A percentile compares a stretch with the other conserved stretches of the same genome.
These are phyloP conservation scores for Pythium biforme DNA, from an alignment of 352 stramenopile species.

Conservation along the genomic window DNA sequence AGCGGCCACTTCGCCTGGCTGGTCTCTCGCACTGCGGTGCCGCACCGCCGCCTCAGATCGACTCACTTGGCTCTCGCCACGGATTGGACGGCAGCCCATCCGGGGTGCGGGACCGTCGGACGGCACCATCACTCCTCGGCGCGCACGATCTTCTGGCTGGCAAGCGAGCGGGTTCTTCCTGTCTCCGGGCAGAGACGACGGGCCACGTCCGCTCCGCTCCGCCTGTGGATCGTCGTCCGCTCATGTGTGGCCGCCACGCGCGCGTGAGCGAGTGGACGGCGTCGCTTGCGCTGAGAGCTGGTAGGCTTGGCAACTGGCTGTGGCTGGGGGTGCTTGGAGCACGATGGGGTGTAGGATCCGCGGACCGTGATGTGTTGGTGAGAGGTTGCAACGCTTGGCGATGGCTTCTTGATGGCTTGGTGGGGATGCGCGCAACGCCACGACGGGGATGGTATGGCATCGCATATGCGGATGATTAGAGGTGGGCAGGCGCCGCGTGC, in stretches of 20 bases:
- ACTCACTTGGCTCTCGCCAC: background rate
- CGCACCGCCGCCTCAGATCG: background rate
- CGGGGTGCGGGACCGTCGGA: background rate
- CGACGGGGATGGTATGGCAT: background rate
- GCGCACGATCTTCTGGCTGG: conserved; percentile 6
- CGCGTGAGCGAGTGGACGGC: conserved; percentile 4
- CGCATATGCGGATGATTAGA: background rate
- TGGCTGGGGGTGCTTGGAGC: too few relatives aligned
- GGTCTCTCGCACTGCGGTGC: conserved; percentile 26
- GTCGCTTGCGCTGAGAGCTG: conserved; percentile 13
- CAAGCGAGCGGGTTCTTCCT: background rate
- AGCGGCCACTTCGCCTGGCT: conserved; percentile 3
- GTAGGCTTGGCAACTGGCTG: too few relatives aligned
- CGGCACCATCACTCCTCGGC: background rate
- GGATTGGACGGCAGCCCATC: conserved; percentile 8
- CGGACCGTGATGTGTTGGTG: background rate
- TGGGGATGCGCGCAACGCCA: background rate
- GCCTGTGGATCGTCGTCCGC: conserved; percentile 9
- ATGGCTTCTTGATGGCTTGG: background rate
- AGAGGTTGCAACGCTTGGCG: background rate
- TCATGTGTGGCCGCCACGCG: background rate
- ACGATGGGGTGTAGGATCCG: background rate
- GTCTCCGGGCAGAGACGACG: too few relatives aligned
- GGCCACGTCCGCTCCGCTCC: conserved; percentile 10
- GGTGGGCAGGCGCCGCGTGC: background rate